phyloP scores from a whole-genome alignment of 352 stramenopile species.

The Phytophthora pluvialis region DNA sequence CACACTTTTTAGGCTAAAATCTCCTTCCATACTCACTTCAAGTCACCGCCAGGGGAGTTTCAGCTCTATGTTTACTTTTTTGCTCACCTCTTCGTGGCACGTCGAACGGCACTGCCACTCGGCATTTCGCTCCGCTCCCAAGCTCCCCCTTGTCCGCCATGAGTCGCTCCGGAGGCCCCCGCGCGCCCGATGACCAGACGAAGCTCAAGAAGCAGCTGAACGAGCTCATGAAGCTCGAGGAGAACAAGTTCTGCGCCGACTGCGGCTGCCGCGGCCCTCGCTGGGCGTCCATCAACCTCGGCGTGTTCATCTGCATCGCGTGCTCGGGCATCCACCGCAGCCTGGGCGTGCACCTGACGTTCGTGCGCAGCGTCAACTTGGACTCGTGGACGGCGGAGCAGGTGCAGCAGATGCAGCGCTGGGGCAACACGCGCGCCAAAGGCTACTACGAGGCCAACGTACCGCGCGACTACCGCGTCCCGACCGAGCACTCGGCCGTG shows the following conservation, averaged over 20 bases:
- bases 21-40: slow-evolving; percentile 25
- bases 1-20: background rate
- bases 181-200: slow-evolving; percentile 75
- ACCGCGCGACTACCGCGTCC: slow-evolving; percentile 75
- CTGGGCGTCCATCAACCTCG: slow-evolving; percentile 94
- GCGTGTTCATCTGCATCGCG: slow-evolving; percentile 95
- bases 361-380: slow-evolving; percentile 93
- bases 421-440: slow-evolving; percentile 91
- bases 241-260: slow-evolving; percentile 93
- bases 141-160: slow-evolving; percentile 35
- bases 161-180: slow-evolving; percentile 48
- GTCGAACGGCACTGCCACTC: slow-evolving; percentile 11
- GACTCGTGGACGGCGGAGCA: slow-evolving; percentile 94
- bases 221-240: slow-evolving; percentile 90
- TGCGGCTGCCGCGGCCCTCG: slow-evolving; percentile 87
- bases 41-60: slow-evolving; percentile 21
- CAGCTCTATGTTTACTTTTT: slow-evolving; percentile 19
- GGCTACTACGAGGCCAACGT: slow-evolving; percentile 90
- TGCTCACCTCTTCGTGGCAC: slow-evolving; percentile 1
- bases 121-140: slow-evolving; percentile 11
- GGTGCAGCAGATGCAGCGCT: slow-evolving; percentile 91
- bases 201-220: slow-evolving; percentile 91
- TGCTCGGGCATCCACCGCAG: slow-evolving; percentile 94
- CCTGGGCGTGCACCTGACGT: slow-evolving; percentile 93
- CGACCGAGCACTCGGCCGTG: slow-evolving; percentile 80